Evolutionary conservation across 106 monocot genomes (phyloP), one percentile per base, ranked within the genome.

Genomic region (Chionographis japonica): DNA sequence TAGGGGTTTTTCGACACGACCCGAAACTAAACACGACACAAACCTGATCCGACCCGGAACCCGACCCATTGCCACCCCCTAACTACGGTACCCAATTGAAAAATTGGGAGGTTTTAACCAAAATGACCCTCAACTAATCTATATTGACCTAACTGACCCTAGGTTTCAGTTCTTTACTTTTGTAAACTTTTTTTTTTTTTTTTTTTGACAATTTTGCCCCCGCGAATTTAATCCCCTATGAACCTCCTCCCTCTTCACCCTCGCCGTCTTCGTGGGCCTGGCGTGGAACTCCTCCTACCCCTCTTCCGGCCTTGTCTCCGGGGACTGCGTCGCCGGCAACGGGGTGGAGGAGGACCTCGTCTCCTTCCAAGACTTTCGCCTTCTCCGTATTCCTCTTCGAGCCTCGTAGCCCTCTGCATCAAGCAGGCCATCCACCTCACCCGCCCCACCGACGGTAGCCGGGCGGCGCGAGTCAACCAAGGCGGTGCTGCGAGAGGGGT

Each of bases 181-280:
- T n/a, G n/a, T n/a, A n/a, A n/a, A n/a, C n/a, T n/a, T n/a, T n/a
- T n/a, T n/a, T n/a, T n/a, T n/a, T n/a, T n/a, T n/a, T n/a, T n/a
- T n/a, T n/a, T n/a, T n/a, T n/a, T n/a, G n/a, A n/a, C n/a, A n/a
- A n/a, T n/a, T n/a, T n/a, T n/a, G n/a, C n/a, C n/a, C n/a, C n/a
- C n/a, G n/a, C n/a, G n/a, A n/a, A n/a, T n/a, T n/a, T n/a, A n/a
- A n/a, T n/a, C n/a, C n/a, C n/a, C n/a, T n/a, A n/a, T n/a, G n/a
- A n/a, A n/a, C n/a, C n/a, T n/a, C n/a, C 88, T 90, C 90, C 4
- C 90, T 94, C 42, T 94, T 90, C 85, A 94, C 94, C 15, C 68
- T 94, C n/a, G 94, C 83, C 43, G 83, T 76, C 61, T 94, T 94
- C 74, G 53, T 90, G 20, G 94, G 94, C 40, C 85, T 94, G 8